Base-by-base conservation (phyloP, 257 asterid species). In the Cinchona pubescens region DNA sequence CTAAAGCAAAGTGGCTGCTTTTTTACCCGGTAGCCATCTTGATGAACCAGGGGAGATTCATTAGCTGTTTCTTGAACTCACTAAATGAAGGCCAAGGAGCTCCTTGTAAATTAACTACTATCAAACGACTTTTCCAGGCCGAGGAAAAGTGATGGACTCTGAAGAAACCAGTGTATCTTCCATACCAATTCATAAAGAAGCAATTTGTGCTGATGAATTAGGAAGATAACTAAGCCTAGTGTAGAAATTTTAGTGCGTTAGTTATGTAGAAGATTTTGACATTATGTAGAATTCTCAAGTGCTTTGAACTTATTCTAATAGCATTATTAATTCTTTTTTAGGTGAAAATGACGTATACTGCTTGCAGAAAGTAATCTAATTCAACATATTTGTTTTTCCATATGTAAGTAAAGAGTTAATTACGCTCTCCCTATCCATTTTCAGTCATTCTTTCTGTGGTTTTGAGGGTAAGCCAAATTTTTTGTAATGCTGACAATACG, bases 91-190 rank as follows among this genome's bases (percentile, higher is more conserved):
- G 15, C 62, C 2, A 2, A 21, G 69, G 19, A 23, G 4, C 35
- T 55, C 77, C 27, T 59, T 81, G 84, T 81, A 76, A 55, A 80
- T 80, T 79, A 55, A 80, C 75, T 79, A 69, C 53, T 15, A 35
- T 3, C 21, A 32, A 34, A 60, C 38, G 25, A 75, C 79, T 56
- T 74, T 65, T 53, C 61, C 49, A 11, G 7, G 37, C 68, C 53
- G 76, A 38, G 11, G 4, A 46, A 29, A 30, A 23, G 30, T 56
- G 35, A 73, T 32, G 21, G 51, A 32, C 16, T n/a, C n/a, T 49
- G 45, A 42, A 64, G 59, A 30, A n/a, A 37, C 60, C 62, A 1
- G 59, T n/a, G n/a, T 35, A 30, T 18, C 27, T 19, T 19, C 45
- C 18, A 4, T 14, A 37, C 46, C 27, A 7, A 12, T 35, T 3